A percentile compares a stretch with the other conserved stretches of the same genome.
These are phyloP conservation scores for Perkinsela sp. DNA, from an alignment of 208 protist species.

Conservation along the genomic window DNA sequence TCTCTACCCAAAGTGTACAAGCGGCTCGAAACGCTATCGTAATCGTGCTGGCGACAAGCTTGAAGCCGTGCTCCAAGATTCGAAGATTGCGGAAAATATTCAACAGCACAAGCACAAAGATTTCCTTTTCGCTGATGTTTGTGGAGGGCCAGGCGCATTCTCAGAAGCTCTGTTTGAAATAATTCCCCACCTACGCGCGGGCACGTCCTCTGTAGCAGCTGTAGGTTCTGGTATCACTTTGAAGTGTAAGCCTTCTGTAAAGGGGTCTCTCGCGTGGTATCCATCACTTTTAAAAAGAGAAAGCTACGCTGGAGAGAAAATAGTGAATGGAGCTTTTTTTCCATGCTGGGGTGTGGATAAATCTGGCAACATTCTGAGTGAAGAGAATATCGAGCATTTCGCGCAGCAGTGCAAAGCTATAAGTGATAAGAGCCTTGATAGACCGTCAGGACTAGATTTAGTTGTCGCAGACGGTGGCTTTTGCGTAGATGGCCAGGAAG, in stretches of 20 bases:
- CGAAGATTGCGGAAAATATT: conserved; percentile 20
- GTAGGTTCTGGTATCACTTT: conserved; percentile 58
- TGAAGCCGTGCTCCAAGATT: conserved; percentile 40
- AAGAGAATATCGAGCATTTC: conserved; percentile 39
- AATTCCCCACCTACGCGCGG: conserved; percentile 3
- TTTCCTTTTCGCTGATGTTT: conserved; percentile 48
- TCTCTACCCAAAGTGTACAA: conserved; percentile 13
- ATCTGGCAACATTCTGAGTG: conserved; percentile 40
- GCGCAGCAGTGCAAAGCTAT: conserved; percentile 7
- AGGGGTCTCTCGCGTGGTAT: conserved; percentile 40
- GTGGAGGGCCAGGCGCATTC: conserved; percentile 60
- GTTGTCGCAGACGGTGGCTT: conserved; percentile 71
- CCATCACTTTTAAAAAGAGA: conserved; percentile 11
- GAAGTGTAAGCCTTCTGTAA: conserved; percentile 9
- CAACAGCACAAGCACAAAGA: not conserved
- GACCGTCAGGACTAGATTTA: conserved; percentile 12
- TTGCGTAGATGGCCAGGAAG: conserved; percentile 9
- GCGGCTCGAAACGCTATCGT: conserved; percentile 13
- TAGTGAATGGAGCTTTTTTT: conserved; percentile 13
- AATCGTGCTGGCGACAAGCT: conserved; percentile 69
- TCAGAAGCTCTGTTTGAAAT: conserved; percentile 28
- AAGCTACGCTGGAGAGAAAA: too few relatives aligned
- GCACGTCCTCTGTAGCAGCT: conserved; percentile 2
- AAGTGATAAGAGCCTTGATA: conserved; percentile 3
- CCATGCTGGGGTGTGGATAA: conserved; percentile 43